Evolutionary conservation across 805 yeast species (phyloP).

Genomic region (Candida vartiovaarae): DNA sequence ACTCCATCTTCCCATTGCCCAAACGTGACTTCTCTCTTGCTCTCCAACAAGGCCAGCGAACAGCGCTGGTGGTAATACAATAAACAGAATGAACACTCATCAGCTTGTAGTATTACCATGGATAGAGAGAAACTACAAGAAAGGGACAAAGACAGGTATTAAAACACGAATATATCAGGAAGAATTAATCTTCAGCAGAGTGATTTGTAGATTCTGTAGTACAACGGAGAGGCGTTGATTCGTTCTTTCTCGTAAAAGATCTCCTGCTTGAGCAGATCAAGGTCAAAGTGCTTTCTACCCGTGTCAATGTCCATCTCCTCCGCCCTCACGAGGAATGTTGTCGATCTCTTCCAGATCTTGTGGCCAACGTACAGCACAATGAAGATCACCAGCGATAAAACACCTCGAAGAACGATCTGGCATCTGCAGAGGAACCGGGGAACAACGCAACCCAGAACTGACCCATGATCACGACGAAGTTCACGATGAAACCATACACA

Average conservation of each 20-base stretch:
- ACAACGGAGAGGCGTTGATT: conserved; percentile 38
- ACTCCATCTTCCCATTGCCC: no score
- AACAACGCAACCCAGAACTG: conserved; percentile 70
- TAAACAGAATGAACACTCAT: no score
- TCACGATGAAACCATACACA: conserved; percentile 49
- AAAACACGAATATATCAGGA: no score
- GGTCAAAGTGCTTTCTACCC: conserved; percentile 56
- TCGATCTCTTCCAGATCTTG: conserved; percentile 37
- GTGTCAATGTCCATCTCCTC: conserved; percentile 51
- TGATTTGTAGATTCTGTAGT: conserved; percentile 37
- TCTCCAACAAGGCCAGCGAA: no score
- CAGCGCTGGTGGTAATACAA: no score
- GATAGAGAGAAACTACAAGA: no score
- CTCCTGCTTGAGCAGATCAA: conserved; percentile 50
- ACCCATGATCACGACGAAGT: conserved; percentile 56
- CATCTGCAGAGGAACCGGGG: conserved; percentile 24
- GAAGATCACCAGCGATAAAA: conserved; percentile 37
- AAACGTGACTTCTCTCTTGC: no score
- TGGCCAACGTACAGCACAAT: conserved; percentile 32
- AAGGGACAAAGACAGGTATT: no score
- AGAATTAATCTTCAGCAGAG: no score
- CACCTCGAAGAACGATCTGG: conserved; percentile 31
- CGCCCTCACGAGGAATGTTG: conserved; percentile 34
- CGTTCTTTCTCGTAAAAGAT: conserved; percentile 47
- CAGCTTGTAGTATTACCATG: no score